These are phyloP conservation scores for Astrothelium macrocarpum DNA, from an alignment of 495 filamentous ascomycete genomes.

Conservation along the genomic window DNA sequence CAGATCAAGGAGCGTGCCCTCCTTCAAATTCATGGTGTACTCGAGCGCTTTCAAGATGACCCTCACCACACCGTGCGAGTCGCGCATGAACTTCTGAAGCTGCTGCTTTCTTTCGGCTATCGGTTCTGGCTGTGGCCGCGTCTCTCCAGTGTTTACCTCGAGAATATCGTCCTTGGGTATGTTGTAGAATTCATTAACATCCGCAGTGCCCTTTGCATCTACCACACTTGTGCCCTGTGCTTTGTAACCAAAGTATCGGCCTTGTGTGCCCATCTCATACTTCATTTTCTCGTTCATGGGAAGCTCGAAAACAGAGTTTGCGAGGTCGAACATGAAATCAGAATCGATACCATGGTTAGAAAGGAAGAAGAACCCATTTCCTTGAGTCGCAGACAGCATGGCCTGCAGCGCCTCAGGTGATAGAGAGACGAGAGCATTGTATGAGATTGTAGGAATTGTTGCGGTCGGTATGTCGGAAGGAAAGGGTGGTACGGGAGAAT, in stretches of 20 bases:
- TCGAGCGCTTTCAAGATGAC: slow-evolving; percentile 10
- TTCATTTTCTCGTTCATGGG: slow-evolving; percentile 23
- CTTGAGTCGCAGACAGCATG: slow-evolving; percentile 8
- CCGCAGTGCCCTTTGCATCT: slow-evolving; percentile 16
- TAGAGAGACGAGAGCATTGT: slow-evolving; percentile 12
- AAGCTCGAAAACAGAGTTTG: slow-evolving; percentile 34
- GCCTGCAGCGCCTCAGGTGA: slow-evolving; percentile 8
- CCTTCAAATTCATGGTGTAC: slow-evolving; percentile 2
- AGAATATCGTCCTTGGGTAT: slow-evolving; percentile 27
- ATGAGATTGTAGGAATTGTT: slow-evolving; percentile 9
- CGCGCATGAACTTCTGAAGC: slow-evolving; percentile 12
- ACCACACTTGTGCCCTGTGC: slow-evolving; percentile 9
- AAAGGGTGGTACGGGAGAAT: slow-evolving; percentile 9
- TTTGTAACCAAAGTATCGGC: slow-evolving; percentile 20
- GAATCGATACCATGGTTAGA: slow-evolving; percentile 10
- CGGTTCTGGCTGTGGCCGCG: slow-evolving; percentile 15
- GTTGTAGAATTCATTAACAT: slow-evolving; percentile 27
- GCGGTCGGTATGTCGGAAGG: slow-evolving; percentile 14
- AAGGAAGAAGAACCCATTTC: slow-evolving; percentile 20
- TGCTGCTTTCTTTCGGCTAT: slow-evolving; percentile 10
- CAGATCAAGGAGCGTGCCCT: slow-evolving; percentile 7
- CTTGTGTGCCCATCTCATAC: slow-evolving; percentile 16
- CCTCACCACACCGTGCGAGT: slow-evolving; percentile 7
- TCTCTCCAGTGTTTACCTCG: slow-evolving; percentile 8
- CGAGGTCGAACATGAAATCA: slow-evolving; percentile 29